Conservation (phyloP, 331 rosid genomes). For the Phaseolus coccineus region DNA sequence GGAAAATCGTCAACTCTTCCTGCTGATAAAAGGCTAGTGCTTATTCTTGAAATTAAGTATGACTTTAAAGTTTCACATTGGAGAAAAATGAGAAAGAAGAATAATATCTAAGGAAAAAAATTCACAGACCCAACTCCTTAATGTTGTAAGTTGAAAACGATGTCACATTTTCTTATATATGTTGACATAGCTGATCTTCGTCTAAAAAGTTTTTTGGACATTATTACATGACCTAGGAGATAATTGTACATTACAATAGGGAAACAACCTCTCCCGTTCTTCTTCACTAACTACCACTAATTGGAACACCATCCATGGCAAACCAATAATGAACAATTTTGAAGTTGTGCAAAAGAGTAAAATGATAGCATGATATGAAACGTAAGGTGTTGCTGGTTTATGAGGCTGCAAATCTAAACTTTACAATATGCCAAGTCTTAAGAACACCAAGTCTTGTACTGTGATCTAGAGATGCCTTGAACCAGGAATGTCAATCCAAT, state of each 20-base stretch:
- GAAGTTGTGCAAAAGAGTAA: neutral
- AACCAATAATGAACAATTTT: neutral
- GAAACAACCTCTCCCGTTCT: constrained; percentile 12
- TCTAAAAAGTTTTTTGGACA: neutral
- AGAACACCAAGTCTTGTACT: neutral
- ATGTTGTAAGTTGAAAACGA: too few relatives aligned
- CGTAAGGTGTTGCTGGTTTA: constrained; percentile 11
- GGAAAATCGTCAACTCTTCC: too few relatives aligned
- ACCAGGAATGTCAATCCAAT: constrained; percentile 83
- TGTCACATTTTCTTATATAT: too few relatives aligned
- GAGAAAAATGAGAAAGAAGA: too few relatives aligned
- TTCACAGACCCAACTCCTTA: too few relatives aligned
- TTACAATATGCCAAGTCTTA: constrained; percentile 16
- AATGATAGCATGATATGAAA: neutral
- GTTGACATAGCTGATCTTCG: too few relatives aligned
- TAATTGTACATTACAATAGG: neutral
- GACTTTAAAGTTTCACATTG: too few relatives aligned
- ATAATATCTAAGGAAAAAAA: too few relatives aligned
- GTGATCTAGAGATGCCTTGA: constrained; percentile 59
- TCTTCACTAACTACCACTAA: constrained; percentile 27
- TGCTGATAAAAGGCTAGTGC: too few relatives aligned
- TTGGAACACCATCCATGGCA: neutral
- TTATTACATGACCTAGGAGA: neutral
- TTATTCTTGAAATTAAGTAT: too few relatives aligned
- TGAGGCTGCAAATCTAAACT: constrained; percentile 24